phyloP scores from a whole-genome alignment of 2,329 filamentous ascomycete genomes.

The Colletotrichum sp. region DNA sequence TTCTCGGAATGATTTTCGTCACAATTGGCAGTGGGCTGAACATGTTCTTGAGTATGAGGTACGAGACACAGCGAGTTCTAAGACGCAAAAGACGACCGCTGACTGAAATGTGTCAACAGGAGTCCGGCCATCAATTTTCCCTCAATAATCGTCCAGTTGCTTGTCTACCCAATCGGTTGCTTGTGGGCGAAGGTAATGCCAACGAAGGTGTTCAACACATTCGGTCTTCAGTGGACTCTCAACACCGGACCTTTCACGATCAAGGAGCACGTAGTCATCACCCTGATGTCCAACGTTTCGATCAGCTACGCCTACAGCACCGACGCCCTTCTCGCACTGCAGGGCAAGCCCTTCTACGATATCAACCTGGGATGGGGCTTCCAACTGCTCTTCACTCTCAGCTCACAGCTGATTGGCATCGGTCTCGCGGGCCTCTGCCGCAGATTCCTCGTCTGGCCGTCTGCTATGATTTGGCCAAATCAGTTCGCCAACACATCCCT shows the following conservation, averaged over 20 bases:
- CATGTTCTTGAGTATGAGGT: slow-evolving; percentile 19
- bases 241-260: slow-evolving; percentile 48
- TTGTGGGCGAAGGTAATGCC: slow-evolving; percentile 48
- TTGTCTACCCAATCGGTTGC: slow-evolving; percentile 48
- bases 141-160: slow-evolving; percentile 38
- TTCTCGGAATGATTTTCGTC: slow-evolving; percentile 48
- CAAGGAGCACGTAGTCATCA: slow-evolving; percentile 55
- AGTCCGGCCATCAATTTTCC: slow-evolving; percentile 34
- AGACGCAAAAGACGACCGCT: accelerated
- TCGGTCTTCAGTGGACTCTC: slow-evolving; percentile 36
- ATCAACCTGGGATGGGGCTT: slow-evolving; percentile 59
- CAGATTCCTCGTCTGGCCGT: slow-evolving; percentile 62
- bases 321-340: slow-evolving; percentile 42
- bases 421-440: slow-evolving; percentile 62
- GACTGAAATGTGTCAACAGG: neutral
- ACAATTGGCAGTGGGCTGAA: slow-evolving; percentile 42
- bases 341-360: slow-evolving; percentile 47
- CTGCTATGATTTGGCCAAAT: slow-evolving; percentile 66
- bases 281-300: slow-evolving; percentile 54
- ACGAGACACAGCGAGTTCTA: neutral
- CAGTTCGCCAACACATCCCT: slow-evolving; percentile 53
- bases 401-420: slow-evolving; percentile 65
- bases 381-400: slow-evolving; percentile 61
- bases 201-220: slow-evolving; percentile 41
- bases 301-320: slow-evolving; percentile 51